Evolutionary conservation across 495 filamentous ascomycete genomes (phyloP), one percentile per base, ranked within the genome.

Genomic region (Xylaria sp.): DNA sequence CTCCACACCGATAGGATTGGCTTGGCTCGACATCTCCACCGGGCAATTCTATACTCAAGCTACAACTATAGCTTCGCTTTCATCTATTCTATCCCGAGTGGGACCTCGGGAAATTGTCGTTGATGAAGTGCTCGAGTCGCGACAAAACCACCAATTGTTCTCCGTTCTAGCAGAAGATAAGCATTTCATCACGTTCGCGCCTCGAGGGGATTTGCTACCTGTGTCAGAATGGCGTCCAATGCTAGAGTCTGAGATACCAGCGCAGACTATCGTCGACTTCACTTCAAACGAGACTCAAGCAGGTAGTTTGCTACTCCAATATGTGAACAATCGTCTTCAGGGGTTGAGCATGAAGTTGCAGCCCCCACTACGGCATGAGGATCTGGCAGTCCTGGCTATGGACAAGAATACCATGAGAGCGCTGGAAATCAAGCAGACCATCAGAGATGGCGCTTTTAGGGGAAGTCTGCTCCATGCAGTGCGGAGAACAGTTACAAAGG

Each of bases 11-110:
- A 68, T 97, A 70, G 97, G 97, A 12, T 81, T 99, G 48, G 92
- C 97, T 31, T 99, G 96, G 96, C 80, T 97, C 44, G 96, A 99
- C 80, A 82, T 98, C 11, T 97, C 95, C 37, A 99, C 96, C 6
- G 97, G 96, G 2, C 90, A 93, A 75, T 98, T 98, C 79, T 96
- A 89, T 75, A 97, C 93, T 4, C 93, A 98, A 78, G 82, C 85
- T n/a, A 93, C 93, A 7, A 90, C 90, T 3, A 76, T 93, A 12
- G 85, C 88, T 37, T 89, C 90, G 73, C 83, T 99, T 4, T 84
- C 90, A 17, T 94, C 93, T 17, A 89, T 92, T 9, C 86, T 97
- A 59, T 90, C 93, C 6, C 89, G 95, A 24, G 92, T 98, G 65
- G 90, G 88, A 3, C 93, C 96, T 2, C 88, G 93, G 52, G 96